Evolutionary conservation across 108 stramenopile species (phyloP).

Genomic region (Fragilariopsis cylindrus): DNA sequence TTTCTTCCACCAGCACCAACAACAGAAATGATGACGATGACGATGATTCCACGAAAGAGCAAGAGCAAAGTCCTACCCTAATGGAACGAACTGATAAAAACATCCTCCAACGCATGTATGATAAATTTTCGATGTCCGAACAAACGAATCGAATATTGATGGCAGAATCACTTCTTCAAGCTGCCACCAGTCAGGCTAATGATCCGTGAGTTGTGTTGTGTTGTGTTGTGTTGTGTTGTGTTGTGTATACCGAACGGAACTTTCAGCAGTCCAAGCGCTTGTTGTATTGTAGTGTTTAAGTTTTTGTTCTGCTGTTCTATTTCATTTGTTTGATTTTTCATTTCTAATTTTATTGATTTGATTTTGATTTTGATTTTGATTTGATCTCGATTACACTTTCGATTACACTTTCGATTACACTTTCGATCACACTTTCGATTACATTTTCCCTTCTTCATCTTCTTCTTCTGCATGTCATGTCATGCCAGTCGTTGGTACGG

Average conservation of each 20-base stretch:
- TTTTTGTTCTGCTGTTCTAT: background rate
- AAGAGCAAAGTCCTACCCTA: background rate
- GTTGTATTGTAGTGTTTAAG: background rate
- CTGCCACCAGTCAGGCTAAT: constrained; percentile 64
- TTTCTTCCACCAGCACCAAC: no score
- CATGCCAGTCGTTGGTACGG: constrained; percentile 68
- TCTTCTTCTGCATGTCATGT: constrained; percentile 10
- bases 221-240: background rate
- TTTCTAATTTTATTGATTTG: background rate
- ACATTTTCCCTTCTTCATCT: constrained; percentile 7
- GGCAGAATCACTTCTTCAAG: constrained; percentile 68
- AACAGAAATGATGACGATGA: no score
- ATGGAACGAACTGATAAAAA: constrained; percentile 29
- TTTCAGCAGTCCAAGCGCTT: background rate
- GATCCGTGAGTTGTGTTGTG: constrained; percentile 57
- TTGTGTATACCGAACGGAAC: background rate
- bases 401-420: background rate
- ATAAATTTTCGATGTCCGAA: constrained; percentile 57
- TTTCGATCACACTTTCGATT: background rate
- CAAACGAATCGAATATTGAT: constrained; percentile 67
- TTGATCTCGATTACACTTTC: background rate
- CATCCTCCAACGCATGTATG: constrained; percentile 33
- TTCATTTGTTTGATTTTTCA: background rate
- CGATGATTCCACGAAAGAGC: no score
- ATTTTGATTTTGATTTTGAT: background rate